A percentile compares a stretch with the other conserved stretches of the same genome.
Evolutionary conservation across 495 filamentous ascomycete species (phyloP).

Genomic region (Aspergillus cavernicola): DNA sequence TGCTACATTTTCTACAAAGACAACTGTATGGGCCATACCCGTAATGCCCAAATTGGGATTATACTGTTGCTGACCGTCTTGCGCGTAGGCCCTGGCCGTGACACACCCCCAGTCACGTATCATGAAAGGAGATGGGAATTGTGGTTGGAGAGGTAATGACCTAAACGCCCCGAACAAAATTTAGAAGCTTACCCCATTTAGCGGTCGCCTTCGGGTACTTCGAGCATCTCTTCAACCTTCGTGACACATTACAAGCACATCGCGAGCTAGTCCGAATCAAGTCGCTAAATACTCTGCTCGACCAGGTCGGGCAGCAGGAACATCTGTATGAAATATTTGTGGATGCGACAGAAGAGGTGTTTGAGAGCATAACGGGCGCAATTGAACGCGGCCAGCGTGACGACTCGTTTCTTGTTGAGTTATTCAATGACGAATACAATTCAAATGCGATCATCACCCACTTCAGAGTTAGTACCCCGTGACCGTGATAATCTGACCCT

Average conservation of each 20-base stretch:
- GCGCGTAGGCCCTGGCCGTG: slow-evolving; percentile 64
- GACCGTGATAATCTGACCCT: neutral
- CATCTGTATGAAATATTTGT: slow-evolving; percentile 80
- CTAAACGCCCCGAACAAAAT: slow-evolving; percentile 19
- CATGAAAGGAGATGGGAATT: slow-evolving; percentile 90
- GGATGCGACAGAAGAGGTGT: slow-evolving; percentile 64
- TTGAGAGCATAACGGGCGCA: slow-evolving; percentile 52
- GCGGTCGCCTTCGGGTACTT: slow-evolving; percentile 93
- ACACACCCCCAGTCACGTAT: slow-evolving; percentile 86
- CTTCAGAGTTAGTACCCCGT: slow-evolving; percentile 51
- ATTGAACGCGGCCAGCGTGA: slow-evolving; percentile 53
- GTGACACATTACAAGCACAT: slow-evolving; percentile 59
- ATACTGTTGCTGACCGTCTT: slow-evolving; percentile 19
- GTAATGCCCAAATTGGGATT: neutral
- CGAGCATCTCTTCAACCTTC: slow-evolving; percentile 68
- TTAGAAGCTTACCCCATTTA: slow-evolving; percentile 34
- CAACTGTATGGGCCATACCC: slow-evolving; percentile 58
- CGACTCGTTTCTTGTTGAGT: slow-evolving; percentile 59
- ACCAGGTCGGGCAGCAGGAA: slow-evolving; percentile 60
- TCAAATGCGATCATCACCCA: slow-evolving; percentile 73
- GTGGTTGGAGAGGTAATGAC: slow-evolving; percentile 87
- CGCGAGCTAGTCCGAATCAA: slow-evolving; percentile 68
- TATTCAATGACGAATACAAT: slow-evolving; percentile 67
- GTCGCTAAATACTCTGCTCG: slow-evolving; percentile 66
- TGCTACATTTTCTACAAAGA: slow-evolving; percentile 78